Evolutionary conservation across 2,329 filamentous ascomycete species (phyloP).

Genomic region (Colletotrichum orbiculare): DNA sequence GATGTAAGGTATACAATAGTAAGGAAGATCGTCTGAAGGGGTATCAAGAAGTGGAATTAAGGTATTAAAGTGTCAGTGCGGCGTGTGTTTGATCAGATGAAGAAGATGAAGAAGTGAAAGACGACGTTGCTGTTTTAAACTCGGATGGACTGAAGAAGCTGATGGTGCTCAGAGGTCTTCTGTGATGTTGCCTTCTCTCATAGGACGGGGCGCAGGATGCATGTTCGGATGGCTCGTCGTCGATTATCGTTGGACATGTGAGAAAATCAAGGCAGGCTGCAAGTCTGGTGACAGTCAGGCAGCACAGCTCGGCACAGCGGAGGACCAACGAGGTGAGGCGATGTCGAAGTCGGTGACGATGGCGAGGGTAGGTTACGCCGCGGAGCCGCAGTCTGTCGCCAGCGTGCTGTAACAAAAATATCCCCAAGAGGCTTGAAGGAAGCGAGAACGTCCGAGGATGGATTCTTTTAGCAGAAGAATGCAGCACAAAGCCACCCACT

Average conservation of each 20-base stretch:
- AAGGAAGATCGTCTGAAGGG: not conserved
- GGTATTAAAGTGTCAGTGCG: slow-evolving; percentile 4
- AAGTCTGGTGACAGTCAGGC: too few relatives aligned
- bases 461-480: not conserved
- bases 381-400: slow-evolving; percentile 15
- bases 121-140: too few relatives aligned
- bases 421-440: not conserved
- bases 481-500: not conserved
- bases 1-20: not conserved
- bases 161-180: not conserved
- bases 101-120: too few relatives aligned
- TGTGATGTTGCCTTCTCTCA: too few relatives aligned
- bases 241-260: too few relatives aligned
- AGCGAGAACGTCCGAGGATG: slow-evolving; percentile 5
- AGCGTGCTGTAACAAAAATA: slow-evolving; percentile 7
- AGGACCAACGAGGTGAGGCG: slow-evolving; percentile 15
- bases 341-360: not conserved
- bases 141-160: not conserved
- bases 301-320: not conserved
- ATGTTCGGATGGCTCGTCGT: too few relatives aligned
- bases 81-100: too few relatives aligned
- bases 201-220: too few relatives aligned
- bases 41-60: slow-evolving; percentile 8
- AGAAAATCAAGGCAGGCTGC: too few relatives aligned
- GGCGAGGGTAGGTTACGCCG: slow-evolving; percentile 8